phyloP scores from a whole-genome alignment of 1,139 yeast species.

The Blastobotrys raffinosifermentans region DNA sequence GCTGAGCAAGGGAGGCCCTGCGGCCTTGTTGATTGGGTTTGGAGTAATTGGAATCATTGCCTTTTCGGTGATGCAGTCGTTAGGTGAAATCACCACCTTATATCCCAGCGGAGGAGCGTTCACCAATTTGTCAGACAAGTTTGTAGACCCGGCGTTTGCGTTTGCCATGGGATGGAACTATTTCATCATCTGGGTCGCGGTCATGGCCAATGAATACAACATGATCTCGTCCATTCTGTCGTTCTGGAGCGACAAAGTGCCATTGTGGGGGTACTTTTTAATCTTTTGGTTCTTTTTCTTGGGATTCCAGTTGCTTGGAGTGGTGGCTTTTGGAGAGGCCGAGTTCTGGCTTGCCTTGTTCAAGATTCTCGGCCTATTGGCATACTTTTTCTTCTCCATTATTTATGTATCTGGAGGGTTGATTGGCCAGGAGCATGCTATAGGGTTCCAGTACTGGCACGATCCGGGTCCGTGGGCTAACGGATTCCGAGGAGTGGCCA shows the following conservation, averaged over 20 bases:
- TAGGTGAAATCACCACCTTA: constrained; percentile 62
- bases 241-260: constrained; percentile 57
- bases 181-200: constrained; percentile 57
- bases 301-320: constrained; percentile 52
- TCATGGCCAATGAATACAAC: constrained; percentile 54
- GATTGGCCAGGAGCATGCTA: constrained; percentile 25
- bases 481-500: constrained; percentile 65
- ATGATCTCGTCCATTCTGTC: constrained; percentile 48
- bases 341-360: constrained; percentile 59
- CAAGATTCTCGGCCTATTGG: constrained; percentile 50
- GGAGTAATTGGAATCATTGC: constrained; percentile 54
- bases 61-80: constrained; percentile 51
- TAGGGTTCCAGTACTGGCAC: constrained; percentile 67
- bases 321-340: constrained; percentile 58
- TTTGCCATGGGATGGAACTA: constrained; percentile 60
- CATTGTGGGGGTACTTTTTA: constrained; percentile 52
- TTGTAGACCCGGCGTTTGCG: constrained; percentile 53
- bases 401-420: constrained; percentile 63
- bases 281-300: constrained; percentile 51
- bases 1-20: constrained; percentile 58
- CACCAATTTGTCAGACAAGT: constrained; percentile 52
- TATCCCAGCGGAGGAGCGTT: constrained; percentile 58
- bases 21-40: constrained; percentile 53
- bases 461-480: constrained; percentile 73
- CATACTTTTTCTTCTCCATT: constrained; percentile 54